Evolutionary conservation across 2,329 filamentous ascomycete genomes (phyloP), one percentile per base, ranked within the genome.

Genomic region (Epichloe festucae): DNA sequence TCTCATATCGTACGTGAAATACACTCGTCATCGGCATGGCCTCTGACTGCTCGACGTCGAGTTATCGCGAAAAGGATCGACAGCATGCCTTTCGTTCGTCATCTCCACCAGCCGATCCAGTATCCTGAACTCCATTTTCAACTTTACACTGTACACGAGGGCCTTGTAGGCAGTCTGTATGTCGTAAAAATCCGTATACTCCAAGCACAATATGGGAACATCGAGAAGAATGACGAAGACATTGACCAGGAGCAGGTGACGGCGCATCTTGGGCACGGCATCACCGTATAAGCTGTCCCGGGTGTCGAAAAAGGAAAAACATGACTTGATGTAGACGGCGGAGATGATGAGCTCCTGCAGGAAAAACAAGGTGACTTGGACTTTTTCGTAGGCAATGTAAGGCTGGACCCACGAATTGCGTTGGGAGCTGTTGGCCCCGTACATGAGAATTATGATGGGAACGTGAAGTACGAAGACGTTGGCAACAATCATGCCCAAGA

Each of bases 401-500:
- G 56, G 53, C 31, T 55, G 23, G 4, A 54, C 15, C 35, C 55
- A 60, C 1, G 46, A 41, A 19, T 53, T 50, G 1, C 49, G 41
- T 7, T 52, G 27, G 6, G 49, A 58, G 1, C 64, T 66, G 56
- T 74, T 74, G 7, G 73, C 65, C 12, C 73, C 77, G 52, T 73
- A 79, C 2, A 74, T 75, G n/a, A 83, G 60, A 2, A 82, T 68
- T 0, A 73, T 76, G 11, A 76, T 79, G 0, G 74, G 73, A 0
- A 75, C 63, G 56, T 82, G 76, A 19, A 81, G 65, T 3, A 79
- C 53, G 34, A 81, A 56, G 19, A 69, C 70, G 58, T 81, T 73
- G 55, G 70, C 60, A 50, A 81, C 70, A 52, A 84, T 82, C 73
- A 82, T 78, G 54, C 58, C 67, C 1, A 81, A 67, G 0, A 79